A percentile compares a stretch with the other conserved stretches of the same genome.
phyloP scores from a whole-genome alignment of 176 grass and related monocot genomes.

The Metroxylon sagu region DNA sequence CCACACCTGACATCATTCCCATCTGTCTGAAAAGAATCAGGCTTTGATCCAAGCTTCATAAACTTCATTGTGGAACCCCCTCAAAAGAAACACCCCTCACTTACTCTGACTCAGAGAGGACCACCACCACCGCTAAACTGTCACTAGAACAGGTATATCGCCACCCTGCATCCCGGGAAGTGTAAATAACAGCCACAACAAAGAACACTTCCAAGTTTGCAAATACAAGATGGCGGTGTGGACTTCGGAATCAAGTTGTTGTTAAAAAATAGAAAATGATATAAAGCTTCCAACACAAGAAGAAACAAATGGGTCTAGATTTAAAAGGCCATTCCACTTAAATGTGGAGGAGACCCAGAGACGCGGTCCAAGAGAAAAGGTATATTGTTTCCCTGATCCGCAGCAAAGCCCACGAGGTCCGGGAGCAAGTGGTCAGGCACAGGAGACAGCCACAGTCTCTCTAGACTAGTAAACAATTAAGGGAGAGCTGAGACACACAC shows the following conservation, averaged over 20 bases:
- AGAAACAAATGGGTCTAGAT: constrained; percentile 21
- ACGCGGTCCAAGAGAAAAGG: constrained; percentile 21
- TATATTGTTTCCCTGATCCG: neutral
- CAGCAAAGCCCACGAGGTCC: constrained; percentile 1
- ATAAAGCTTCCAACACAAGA: constrained; percentile 10
- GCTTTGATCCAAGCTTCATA: constrained; percentile 97
- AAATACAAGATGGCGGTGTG: constrained; percentile 8
- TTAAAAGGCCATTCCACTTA: constrained; percentile 12
- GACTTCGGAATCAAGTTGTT: neutral
- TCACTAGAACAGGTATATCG: constrained; percentile 15
- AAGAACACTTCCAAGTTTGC: constrained; percentile 17
- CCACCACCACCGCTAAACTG: neutral
- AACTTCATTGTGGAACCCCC: constrained; percentile 71
- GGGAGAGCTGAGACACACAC: constrained; percentile 1
- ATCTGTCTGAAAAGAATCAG: constrained; percentile 80
- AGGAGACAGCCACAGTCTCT: constrained; percentile 12
- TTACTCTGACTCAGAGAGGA: constrained; percentile 13
- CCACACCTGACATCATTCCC: constrained; percentile 70
- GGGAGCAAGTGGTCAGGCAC: neutral
- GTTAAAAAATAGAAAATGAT: constrained; percentile 23
- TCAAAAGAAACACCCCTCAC: neutral
- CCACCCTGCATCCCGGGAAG: constrained; percentile 13
- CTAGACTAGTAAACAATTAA: constrained; percentile 3
- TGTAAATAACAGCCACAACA: constrained; percentile 12
- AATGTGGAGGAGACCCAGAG: constrained; percentile 15